These are phyloP conservation scores for Mortierella sp. DNA, from an alignment of 371 early-diverging fungal genomes.

Conservation along the genomic window DNA sequence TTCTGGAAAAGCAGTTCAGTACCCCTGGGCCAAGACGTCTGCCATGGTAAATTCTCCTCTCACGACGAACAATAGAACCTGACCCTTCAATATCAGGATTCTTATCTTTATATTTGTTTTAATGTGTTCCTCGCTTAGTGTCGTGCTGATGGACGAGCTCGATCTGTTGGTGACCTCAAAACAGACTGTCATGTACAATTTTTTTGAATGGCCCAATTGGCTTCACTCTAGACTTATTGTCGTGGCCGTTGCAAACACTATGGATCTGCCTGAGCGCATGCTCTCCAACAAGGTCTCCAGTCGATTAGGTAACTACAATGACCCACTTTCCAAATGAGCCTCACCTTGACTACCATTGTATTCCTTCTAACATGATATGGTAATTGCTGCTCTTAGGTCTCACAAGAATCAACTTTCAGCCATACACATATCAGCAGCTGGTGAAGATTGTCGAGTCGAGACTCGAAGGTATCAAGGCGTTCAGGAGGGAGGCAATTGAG, in stretches of 20 bases:
- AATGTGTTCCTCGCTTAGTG: conserved; percentile 60
- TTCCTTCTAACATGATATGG: neutral
- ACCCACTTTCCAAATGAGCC: neutral
- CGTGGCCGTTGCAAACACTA: conserved; percentile 98
- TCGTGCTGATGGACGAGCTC: conserved; percentile 98
- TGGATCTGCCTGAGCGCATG: conserved; percentile 98
- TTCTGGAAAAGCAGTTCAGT: conserved; percentile 82
- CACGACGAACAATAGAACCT: neutral
- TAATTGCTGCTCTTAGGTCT: conserved; percentile 65
- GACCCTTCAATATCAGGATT: neutral
- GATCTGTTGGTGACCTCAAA: conserved; percentile 95
- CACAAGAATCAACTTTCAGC: conserved; percentile 91
- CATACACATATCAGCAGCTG: conserved; percentile 91
- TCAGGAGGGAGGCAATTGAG: conserved; percentile 90
- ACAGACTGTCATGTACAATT: conserved; percentile 97
- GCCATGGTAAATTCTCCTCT: conserved; percentile 32
- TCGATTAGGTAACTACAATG: conserved; percentile 79
- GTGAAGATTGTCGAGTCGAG: conserved; percentile 87
- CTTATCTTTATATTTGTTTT: neutral
- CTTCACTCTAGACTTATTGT: conserved; percentile 89
- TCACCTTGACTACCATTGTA: neutral
- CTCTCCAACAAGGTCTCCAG: conserved; percentile 95
- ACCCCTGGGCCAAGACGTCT: conserved; percentile 60
- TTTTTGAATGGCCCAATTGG: conserved; percentile 97
- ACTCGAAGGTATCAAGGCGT: conserved; percentile 80